These are phyloP conservation scores for Fragaria iinumae DNA, from an alignment of 306 rosid genomes.

Conservation along the genomic window DNA sequence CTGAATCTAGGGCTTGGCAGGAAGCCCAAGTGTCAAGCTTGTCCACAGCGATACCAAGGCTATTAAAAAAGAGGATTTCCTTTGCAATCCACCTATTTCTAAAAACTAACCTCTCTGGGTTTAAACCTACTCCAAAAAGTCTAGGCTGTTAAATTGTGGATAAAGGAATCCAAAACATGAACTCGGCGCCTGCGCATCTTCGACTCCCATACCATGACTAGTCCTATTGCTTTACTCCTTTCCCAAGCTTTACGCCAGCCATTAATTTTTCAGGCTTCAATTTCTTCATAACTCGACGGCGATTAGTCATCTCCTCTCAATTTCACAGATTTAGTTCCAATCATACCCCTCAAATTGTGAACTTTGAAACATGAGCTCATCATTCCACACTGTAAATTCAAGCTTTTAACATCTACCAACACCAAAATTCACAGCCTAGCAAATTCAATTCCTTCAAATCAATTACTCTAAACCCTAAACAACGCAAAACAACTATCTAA, in stretches of 20 bases:
- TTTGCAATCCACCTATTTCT: too few relatives aligned
- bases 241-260: too few relatives aligned
- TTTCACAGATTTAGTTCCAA: neutral
- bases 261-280: too few relatives aligned
- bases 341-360: neutral
- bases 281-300: too few relatives aligned
- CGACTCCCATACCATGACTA: too few relatives aligned
- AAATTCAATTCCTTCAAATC: neutral
- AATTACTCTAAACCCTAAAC: neutral
- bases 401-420: neutral
- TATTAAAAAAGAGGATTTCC: too few relatives aligned
- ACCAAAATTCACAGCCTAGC: neutral
- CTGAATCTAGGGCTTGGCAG: neutral
- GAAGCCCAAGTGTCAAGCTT: neutral
- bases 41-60: neutral
- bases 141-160: too few relatives aligned
- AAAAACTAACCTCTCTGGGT: neutral
- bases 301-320: neutral
- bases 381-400: neutral
- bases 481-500: neutral
- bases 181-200: neutral
- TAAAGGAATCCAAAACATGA: neutral
- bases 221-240: too few relatives aligned
- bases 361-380: neutral
- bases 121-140: neutral